A percentile compares a stretch with the other conserved stretches of the same genome.
phyloP scores from a whole-genome alignment of 2,329 filamentous ascomycete genomes.

The Blumeria hordei region DNA sequence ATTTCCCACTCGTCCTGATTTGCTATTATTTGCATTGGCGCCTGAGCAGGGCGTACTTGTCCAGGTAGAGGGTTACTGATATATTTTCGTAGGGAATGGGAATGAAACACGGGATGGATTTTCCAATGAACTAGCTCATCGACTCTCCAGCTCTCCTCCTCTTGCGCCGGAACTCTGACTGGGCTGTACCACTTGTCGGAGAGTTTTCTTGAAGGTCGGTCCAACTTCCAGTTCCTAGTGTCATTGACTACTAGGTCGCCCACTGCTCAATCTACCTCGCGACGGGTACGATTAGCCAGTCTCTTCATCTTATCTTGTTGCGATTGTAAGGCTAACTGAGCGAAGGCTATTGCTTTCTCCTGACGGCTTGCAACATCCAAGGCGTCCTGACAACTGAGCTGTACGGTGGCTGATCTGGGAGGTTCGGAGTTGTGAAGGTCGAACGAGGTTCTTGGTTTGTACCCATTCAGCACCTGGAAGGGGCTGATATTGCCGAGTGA shows the following conservation, averaged over 20 bases:
- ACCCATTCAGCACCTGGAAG: not conserved
- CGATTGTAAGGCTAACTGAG: not conserved
- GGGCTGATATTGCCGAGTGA: not conserved
- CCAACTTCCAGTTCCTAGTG: not conserved
- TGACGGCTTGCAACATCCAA: not conserved
- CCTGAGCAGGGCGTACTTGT: not conserved
- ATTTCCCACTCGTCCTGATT: not conserved
- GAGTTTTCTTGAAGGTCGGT: not conserved
- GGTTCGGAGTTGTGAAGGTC: not conserved
- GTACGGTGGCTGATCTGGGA: not conserved
- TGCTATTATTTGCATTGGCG: not conserved
- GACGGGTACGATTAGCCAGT: not conserved
- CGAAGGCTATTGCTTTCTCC: not conserved
- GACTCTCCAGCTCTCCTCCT: not conserved
- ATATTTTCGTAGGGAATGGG: not conserved
- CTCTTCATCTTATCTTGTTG: not conserved
- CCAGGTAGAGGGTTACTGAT: not conserved
- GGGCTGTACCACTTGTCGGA: not conserved
- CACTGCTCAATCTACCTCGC: too few species aligned
- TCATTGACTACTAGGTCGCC: not conserved
- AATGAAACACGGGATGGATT: not conserved
- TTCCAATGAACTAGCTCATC: not conserved
- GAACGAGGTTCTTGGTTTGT: not conserved
- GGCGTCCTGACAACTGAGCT: not conserved
- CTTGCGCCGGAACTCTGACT: not conserved